phyloP scores from a whole-genome alignment of 2,329 filamentous ascomycete genomes.

The Sporothrix dimorphospora region DNA sequence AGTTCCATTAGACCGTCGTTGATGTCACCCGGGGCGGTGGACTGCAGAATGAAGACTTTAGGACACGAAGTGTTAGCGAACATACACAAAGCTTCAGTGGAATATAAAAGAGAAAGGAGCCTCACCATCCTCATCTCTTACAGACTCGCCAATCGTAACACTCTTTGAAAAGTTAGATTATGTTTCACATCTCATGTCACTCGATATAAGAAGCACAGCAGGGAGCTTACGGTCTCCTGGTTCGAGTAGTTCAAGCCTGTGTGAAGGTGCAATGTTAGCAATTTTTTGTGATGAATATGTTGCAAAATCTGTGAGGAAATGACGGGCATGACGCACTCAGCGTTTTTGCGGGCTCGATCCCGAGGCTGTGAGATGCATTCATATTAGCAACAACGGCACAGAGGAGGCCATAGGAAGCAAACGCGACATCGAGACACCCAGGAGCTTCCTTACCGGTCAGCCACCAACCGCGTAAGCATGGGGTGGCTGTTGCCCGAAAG shows the following conservation, averaged over 20 bases:
- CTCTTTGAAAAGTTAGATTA: constrained; percentile 46
- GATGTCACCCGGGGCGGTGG: constrained; percentile 91
- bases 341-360: constrained; percentile 35
- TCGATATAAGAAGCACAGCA: not conserved
- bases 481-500: constrained; percentile 48
- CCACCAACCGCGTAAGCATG: constrained; percentile 43
- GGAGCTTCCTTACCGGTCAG: constrained; percentile 42
- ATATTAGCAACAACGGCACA: constrained; percentile 5
- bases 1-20: constrained; percentile 99
- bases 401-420: not conserved
- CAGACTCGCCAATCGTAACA: constrained; percentile 93
- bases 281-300: not conserved
- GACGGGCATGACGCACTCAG: not conserved
- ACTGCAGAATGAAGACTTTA: constrained; percentile 85
- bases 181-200: not conserved
- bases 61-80: not conserved
- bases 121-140: constrained; percentile 84
- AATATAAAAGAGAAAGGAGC: not conserved
- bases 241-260: constrained; percentile 75
- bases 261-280: constrained; percentile 7
- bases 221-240: constrained; percentile 63
- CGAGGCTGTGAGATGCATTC: constrained; percentile 30
- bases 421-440: not conserved
- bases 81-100: too few relatives aligned
- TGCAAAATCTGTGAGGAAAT: not conserved